A percentile compares a stretch with the other conserved stretches of the same genome.
phyloP scores from a whole-genome alignment of 441 rosid genomes.

The Euphorbia schlechtendalii region DNA sequence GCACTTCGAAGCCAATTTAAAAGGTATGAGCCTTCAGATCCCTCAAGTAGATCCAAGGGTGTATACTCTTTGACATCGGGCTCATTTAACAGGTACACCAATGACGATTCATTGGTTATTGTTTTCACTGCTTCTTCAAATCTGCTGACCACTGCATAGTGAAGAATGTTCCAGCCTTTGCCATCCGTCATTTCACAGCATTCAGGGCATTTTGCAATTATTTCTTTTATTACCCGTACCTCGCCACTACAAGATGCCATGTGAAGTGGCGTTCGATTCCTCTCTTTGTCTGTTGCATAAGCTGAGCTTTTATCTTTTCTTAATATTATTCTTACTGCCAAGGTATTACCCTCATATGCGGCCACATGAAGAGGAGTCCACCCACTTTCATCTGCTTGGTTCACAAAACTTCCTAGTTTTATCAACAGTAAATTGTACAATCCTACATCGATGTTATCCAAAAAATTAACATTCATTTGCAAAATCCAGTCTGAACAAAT shows the following conservation, averaged over 20 bases:
- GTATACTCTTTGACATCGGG: background rate
- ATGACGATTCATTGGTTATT: no score
- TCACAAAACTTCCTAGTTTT: background rate
- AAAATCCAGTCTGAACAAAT: no score
- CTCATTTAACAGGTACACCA: background rate
- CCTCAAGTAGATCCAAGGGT: background rate
- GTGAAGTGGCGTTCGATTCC: constrained; percentile 18
- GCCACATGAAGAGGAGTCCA: constrained; percentile 24
- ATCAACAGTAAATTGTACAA: background rate
- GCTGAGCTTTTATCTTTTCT: background rate
- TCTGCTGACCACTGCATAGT: constrained; percentile 2
- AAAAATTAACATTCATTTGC: no score
- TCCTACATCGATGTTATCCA: no score
- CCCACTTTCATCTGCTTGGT: constrained; percentile 11
- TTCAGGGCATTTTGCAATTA: background rate
- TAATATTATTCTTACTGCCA: background rate
- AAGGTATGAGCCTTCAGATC: background rate
- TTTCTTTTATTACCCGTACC: background rate
- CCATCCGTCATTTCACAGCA: background rate
- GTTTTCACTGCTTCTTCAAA: rapidly evolving
- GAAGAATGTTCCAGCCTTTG: constrained; percentile 15
- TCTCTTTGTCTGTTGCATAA: background rate
- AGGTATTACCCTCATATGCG: background rate
- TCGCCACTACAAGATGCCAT: background rate
- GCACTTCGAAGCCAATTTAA: background rate